Evolutionary conservation across 1,284 basidiomycete genomes (phyloP).

Genomic region (Cerioporus squamosus): DNA sequence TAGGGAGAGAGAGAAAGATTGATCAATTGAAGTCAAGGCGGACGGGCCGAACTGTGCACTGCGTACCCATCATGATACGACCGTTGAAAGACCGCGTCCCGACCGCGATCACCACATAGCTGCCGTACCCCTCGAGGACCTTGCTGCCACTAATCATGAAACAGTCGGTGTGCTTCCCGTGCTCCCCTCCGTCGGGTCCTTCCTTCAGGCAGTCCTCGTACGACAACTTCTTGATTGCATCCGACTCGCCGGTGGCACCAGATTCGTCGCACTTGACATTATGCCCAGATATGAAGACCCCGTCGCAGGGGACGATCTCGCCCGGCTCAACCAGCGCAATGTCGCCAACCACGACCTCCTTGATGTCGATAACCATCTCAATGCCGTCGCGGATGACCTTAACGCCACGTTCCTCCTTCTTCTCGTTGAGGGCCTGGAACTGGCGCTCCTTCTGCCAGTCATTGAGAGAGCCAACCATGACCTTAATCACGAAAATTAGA

Average conservation of each 20-base stretch:
- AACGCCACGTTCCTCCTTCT: constrained; percentile 94
- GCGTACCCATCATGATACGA: constrained; percentile 92
- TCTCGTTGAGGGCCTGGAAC: constrained; percentile 90
- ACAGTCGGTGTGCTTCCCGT: constrained; percentile 79
- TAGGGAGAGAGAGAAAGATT: constrained; percentile 42
- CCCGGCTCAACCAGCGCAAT: constrained; percentile 92
- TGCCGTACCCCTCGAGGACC: constrained; percentile 93
- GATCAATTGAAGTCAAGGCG: constrained; percentile 9
- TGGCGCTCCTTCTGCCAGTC: constrained; percentile 99
- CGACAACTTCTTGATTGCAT: constrained; percentile 89
- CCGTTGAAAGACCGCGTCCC: constrained; percentile 95
- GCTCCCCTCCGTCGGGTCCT: constrained; percentile 30
- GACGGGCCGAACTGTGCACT: neutral
- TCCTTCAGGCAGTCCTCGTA: constrained; percentile 73
- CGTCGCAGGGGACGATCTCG: constrained; percentile 95
- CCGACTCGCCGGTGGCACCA: constrained; percentile 94
- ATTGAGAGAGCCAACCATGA: constrained; percentile 87
- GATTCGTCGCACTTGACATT: constrained; percentile 97
- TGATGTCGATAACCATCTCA: constrained; percentile 83
- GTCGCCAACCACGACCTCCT: constrained; percentile 94
- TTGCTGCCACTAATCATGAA: constrained; percentile 95
- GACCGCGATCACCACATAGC: constrained; percentile 91
- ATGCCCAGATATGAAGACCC: constrained; percentile 91
- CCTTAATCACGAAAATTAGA: constrained; percentile 40
- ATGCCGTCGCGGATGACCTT: constrained; percentile 89